phyloP scores from a whole-genome alignment of 2,329 filamentous ascomycete species.

The Dactylonectria estremocensis region DNA sequence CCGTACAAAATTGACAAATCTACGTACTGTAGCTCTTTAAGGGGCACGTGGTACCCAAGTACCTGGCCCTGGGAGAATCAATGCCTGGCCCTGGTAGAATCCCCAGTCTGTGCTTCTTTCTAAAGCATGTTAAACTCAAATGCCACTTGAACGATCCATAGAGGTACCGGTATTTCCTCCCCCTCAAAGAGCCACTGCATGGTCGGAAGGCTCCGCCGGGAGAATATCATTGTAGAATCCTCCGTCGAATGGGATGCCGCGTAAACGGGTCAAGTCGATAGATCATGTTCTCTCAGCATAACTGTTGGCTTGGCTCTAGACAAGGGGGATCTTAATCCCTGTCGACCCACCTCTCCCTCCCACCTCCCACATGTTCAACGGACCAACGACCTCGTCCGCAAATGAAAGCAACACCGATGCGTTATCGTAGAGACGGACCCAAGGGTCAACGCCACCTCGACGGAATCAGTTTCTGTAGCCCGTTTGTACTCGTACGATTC shows the following conservation, averaged over 20 bases:
- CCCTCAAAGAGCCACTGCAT: not conserved
- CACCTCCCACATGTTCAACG: not conserved
- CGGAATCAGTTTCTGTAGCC: not conserved
- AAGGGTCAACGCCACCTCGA: not conserved
- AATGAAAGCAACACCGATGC: not conserved
- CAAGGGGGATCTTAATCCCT: conserved; percentile 1
- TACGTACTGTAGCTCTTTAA: not conserved
- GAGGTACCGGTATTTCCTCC: not conserved
- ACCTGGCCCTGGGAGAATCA: not conserved
- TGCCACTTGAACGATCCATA: not conserved
- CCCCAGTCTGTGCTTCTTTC: not conserved
- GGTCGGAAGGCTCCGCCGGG: not conserved
- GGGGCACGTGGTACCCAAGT: not conserved
- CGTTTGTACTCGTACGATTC: not conserved
- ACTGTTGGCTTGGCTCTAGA: not conserved
- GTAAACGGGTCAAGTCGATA: not conserved
- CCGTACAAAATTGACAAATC: not conserved
- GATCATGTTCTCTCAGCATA: not conserved
- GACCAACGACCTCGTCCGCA: not conserved
- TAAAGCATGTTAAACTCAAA: not conserved
- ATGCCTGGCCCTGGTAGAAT: not conserved
- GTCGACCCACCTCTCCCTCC: not conserved
- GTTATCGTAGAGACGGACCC: not conserved
- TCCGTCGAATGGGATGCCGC: not conserved
- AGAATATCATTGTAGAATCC: not conserved